These are phyloP conservation scores for Apodospora peruviana DNA, from an alignment of 495 filamentous ascomycete genomes.

Conservation along the genomic window DNA sequence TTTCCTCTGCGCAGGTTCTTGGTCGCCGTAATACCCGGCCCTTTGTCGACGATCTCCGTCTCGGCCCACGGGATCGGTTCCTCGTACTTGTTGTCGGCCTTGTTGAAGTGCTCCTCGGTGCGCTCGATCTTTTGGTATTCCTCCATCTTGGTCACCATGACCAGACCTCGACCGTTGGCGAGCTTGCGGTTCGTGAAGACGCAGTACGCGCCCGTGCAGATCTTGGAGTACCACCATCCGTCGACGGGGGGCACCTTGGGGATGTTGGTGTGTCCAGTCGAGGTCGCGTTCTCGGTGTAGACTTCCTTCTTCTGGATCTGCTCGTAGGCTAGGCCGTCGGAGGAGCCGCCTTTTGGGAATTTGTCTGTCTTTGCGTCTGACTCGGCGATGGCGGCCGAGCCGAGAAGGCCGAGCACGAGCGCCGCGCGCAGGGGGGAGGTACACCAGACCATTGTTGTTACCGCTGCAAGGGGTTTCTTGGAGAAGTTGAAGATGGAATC, in stretches of 20 bases:
- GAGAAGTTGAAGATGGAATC: neutral
- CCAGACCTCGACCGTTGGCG: slow-evolving; percentile 1
- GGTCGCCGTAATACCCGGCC: neutral
- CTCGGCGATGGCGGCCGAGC: slow-evolving; percentile 4
- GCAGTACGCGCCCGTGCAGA: slow-evolving; percentile 28
- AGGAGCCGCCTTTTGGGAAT: slow-evolving; percentile 1
- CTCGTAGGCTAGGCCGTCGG: slow-evolving; percentile 23
- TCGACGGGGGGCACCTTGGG: slow-evolving; percentile 9
- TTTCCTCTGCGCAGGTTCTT: neutral
- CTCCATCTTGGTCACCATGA: slow-evolving; percentile 16
- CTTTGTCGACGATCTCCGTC: slow-evolving; percentile 20
- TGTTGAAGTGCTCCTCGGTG: slow-evolving; percentile 18
- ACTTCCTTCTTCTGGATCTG: slow-evolving; percentile 18
- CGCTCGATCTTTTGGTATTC: slow-evolving; percentile 23
- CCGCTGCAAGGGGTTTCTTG: neutral
- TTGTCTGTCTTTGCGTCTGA: neutral
- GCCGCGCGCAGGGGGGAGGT: slow-evolving; percentile 9
- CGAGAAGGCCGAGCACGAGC: slow-evolving; percentile 14
- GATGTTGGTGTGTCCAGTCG: neutral
- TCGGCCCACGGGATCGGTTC: slow-evolving; percentile 7
- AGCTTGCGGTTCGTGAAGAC: slow-evolving; percentile 25
- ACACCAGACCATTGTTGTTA: slow-evolving; percentile 16
- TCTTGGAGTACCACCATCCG: slow-evolving; percentile 23
- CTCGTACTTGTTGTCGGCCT: slow-evolving; percentile 16
- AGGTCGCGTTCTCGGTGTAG: slow-evolving; percentile 21